These are phyloP conservation scores for Talaromyces marneffei DNA, from an alignment of 2,329 filamentous ascomycete species.

Conservation along the genomic window DNA sequence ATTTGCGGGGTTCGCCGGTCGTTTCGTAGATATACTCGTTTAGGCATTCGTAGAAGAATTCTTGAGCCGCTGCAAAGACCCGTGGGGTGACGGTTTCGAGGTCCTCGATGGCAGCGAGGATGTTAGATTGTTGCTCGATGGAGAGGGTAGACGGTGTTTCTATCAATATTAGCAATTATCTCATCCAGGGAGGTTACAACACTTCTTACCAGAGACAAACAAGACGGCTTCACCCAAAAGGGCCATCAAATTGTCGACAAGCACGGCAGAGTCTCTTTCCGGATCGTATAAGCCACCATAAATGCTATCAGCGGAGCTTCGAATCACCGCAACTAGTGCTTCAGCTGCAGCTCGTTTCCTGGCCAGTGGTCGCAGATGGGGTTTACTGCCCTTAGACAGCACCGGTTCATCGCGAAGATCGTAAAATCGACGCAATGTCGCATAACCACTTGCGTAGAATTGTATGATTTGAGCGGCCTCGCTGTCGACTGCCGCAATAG, in stretches of 20 bases:
- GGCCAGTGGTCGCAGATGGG: conserved; percentile 49
- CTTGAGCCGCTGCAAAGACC: conserved; percentile 68
- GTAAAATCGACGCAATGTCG: conserved; percentile 84
- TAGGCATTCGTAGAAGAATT: conserved; percentile 71
- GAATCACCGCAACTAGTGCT: conserved; percentile 74
- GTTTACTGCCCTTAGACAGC: conserved; percentile 30
- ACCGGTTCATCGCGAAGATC: conserved; percentile 71
- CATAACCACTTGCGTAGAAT: conserved; percentile 84
- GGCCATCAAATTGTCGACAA: conserved; percentile 77
- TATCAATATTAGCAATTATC: conserved; percentile 18
- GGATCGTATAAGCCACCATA: conserved; percentile 84
- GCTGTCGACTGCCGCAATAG: conserved; percentile 66
- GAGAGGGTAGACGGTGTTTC: conserved; percentile 57
- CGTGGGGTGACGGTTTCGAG: conserved; percentile 67
- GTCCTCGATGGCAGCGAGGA: conserved; percentile 75
- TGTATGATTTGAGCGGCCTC: conserved; percentile 79
- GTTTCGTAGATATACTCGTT: conserved; percentile 50
- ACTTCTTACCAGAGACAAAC: conserved; percentile 58
- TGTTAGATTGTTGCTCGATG: conserved; percentile 64
- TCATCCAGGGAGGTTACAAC: conserved; percentile 12
- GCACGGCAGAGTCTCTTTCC: conserved; percentile 72
- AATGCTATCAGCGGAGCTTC: conserved; percentile 82
- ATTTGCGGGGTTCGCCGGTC: conserved; percentile 6
- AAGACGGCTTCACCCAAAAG: conserved; percentile 78
- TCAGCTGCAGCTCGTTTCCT: conserved; percentile 65